Conservation (phyloP, 2,329 filamentous ascomycete genomes). For the Neonectria ditissima region DNA sequence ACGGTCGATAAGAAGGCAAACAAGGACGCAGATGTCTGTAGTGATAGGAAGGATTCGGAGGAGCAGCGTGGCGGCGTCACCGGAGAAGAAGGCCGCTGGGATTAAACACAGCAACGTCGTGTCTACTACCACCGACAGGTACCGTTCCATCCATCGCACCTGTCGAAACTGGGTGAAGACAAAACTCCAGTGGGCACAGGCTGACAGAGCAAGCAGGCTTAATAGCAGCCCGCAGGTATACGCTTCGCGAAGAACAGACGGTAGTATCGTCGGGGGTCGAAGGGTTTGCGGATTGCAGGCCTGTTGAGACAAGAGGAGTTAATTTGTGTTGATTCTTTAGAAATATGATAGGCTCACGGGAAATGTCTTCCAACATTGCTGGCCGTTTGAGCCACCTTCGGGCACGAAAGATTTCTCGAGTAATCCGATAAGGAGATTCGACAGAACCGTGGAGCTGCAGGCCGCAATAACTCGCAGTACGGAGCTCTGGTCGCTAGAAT, state of each 20-base stretch:
- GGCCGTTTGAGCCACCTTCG: no score
- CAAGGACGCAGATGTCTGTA: not conserved
- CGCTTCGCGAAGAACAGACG: not conserved
- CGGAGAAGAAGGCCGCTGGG: not conserved
- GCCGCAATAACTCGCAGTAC: not conserved
- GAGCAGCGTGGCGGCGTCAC: not conserved
- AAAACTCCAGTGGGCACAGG: not conserved
- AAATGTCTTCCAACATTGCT: not conserved
- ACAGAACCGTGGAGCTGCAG: not conserved
- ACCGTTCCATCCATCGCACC: not conserved
- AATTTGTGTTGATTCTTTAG: not conserved
- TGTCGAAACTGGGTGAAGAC: not conserved
- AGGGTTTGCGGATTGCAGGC: constrained; percentile 1
- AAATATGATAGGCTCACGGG: not conserved
- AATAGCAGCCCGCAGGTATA: not conserved
- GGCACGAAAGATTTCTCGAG: not conserved
- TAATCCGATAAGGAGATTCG: not conserved
- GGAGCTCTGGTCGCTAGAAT: no score
- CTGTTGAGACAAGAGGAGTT: not conserved
- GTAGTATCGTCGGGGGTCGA: not conserved
- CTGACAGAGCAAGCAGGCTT: not conserved
- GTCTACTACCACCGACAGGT: not conserved
- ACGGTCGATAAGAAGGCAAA: not conserved
- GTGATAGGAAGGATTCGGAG: not conserved
- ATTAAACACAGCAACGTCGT: not conserved